Percentiles rank a stretch among this genome's conserved stretches.
Conservation (phyloP, 1,139 yeast genomes). For the Blastobotrys serpentis region DNA sequence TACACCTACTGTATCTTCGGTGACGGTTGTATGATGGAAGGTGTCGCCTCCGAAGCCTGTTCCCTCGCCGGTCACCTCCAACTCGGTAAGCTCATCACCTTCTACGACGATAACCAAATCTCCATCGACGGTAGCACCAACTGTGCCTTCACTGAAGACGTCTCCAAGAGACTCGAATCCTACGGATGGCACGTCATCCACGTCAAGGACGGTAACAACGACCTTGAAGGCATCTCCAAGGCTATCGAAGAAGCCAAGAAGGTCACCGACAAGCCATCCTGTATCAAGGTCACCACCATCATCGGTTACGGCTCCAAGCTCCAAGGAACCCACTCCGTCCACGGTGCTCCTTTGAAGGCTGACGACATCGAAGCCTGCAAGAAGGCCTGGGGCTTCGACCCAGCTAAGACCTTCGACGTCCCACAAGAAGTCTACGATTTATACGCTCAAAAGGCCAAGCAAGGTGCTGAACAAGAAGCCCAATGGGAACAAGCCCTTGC, state of each 20-base stretch:
- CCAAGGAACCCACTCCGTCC: conserved; percentile 90
- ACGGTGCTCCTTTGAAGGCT: conserved; percentile 94
- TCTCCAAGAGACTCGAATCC: conserved; percentile 76
- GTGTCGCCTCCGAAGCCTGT: conserved; percentile 91
- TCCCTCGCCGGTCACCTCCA: conserved; percentile 96
- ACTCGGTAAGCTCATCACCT: conserved; percentile 89
- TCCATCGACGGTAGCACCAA: conserved; percentile 94
- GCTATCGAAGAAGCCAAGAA: conserved; percentile 59
- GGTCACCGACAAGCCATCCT: conserved; percentile 75
- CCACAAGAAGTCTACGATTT: conserved; percentile 80
- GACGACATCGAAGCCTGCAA: conserved; percentile 92
- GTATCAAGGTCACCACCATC: conserved; percentile 84
- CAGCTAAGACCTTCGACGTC: conserved; percentile 73
- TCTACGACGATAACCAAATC: conserved; percentile 97
- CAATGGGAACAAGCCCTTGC: conserved; percentile 71
- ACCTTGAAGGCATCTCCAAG: conserved; percentile 64
- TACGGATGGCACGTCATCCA: conserved; percentile 92
- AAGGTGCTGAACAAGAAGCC: conserved; percentile 62
- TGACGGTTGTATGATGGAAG: conserved; percentile 99
- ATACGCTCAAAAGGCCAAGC: conserved; percentile 57
- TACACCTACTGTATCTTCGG: conserved; percentile 83
- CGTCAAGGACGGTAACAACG: conserved; percentile 80
- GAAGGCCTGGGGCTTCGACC: conserved; percentile 83
- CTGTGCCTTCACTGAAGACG: conserved; percentile 94
- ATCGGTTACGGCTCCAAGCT: conserved; percentile 91